These are phyloP conservation scores for Maudiozyma turicensis DNA, from an alignment of 805 yeast species.

Conservation along the genomic window DNA sequence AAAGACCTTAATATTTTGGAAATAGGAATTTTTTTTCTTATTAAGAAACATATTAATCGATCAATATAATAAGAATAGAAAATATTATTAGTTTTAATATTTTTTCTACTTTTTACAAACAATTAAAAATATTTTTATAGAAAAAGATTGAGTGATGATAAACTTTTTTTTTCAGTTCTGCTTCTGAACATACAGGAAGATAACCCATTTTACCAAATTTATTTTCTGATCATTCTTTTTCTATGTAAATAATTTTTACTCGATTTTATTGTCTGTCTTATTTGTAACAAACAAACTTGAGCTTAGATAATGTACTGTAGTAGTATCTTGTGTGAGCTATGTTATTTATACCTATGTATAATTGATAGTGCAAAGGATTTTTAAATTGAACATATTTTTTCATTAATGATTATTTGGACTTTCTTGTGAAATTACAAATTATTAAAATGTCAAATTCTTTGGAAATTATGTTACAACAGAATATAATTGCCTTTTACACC, in stretches of 20 bases:
- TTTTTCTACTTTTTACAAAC: not conserved
- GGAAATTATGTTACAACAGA: too few relatives aligned
- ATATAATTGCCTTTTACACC: too few relatives aligned
- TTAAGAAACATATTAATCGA: too few relatives aligned
- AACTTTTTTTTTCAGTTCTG: conserved; percentile 69
- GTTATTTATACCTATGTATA: too few relatives aligned
- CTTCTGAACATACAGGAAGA: conserved; percentile 88
- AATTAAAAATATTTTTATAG: not conserved
- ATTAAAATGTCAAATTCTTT: too few relatives aligned
- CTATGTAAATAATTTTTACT: not conserved
- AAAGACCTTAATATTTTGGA: not conserved
- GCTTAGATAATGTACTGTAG: not conserved
- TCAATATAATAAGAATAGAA: not conserved
- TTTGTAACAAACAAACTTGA: not conserved
- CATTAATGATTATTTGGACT: too few relatives aligned
- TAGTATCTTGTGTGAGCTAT: too few relatives aligned
- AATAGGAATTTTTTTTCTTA: not conserved
- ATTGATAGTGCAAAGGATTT: too few relatives aligned
- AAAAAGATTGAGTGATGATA: conserved; percentile 22
- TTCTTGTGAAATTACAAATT: too few relatives aligned
- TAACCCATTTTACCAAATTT: conserved; percentile 58
- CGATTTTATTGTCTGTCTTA: not conserved
- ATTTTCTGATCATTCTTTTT: conserved; percentile 28
- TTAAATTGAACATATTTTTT: too few relatives aligned
- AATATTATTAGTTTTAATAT: not conserved